phyloP scores from a whole-genome alignment of 2,329 filamentous ascomycete species.

The Paradendryphiella salina region DNA sequence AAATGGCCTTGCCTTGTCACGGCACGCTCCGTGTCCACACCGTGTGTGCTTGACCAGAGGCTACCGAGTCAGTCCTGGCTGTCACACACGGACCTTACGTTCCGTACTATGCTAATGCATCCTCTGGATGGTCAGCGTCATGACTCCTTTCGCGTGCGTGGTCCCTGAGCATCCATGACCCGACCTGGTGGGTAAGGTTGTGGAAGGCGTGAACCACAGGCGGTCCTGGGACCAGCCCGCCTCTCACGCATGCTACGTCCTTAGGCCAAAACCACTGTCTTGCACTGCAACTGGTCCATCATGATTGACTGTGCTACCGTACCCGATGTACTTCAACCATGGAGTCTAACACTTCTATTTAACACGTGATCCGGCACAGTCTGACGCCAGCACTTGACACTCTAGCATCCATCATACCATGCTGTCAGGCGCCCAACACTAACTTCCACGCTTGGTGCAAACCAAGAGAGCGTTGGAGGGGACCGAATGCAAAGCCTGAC shows the following conservation, averaged over 20 bases:
- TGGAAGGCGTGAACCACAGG: constrained; percentile 34
- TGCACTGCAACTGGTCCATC: constrained; percentile 31
- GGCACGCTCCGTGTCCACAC: constrained; percentile 10
- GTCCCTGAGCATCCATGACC: constrained; percentile 40
- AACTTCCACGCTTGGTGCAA: constrained; percentile 3
- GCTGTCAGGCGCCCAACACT: constrained; percentile 7
- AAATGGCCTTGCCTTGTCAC: background rate
- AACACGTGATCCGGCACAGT: constrained; percentile 9
- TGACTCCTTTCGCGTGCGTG: constrained; percentile 29
- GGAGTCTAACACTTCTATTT: constrained; percentile 32
- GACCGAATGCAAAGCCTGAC: constrained; percentile 1
- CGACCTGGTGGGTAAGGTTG: constrained; percentile 43
- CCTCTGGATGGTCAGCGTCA: constrained; percentile 23
- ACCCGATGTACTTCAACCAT: constrained; percentile 23
- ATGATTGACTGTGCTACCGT: constrained; percentile 35
- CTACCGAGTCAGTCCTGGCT: constrained; percentile 21
- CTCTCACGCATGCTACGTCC: constrained; percentile 9
- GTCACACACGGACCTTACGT: constrained; percentile 34
- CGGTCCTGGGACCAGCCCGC: constrained; percentile 20
- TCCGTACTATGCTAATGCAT: constrained; percentile 25
- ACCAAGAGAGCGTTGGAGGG: background rate
- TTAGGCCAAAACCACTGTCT: constrained; percentile 12
- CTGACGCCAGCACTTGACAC: constrained; percentile 10
- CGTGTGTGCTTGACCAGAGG: constrained; percentile 15
- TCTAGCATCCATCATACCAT: background rate